Evolutionary conservation across 2,329 filamentous ascomycete species (phyloP).

Genomic region (Penicillium sp.): DNA sequence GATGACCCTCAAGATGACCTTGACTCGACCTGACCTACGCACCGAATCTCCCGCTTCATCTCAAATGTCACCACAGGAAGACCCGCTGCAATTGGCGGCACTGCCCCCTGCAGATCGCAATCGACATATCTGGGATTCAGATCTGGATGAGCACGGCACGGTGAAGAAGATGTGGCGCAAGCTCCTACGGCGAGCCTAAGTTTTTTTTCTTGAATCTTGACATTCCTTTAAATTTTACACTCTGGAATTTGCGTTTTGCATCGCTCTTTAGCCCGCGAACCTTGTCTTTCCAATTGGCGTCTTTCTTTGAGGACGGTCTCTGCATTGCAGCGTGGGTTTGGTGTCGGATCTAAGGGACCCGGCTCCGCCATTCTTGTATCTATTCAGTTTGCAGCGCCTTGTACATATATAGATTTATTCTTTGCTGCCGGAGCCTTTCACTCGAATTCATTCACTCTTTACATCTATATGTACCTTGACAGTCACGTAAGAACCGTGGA

Average conservation of each 20-base stretch:
- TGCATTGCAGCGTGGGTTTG: constrained; percentile 4
- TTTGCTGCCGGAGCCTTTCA: constrained; percentile 1
- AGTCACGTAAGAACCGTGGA: constrained; percentile 6
- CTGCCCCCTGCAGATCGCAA: constrained; percentile 46
- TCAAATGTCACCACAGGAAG: constrained; percentile 57
- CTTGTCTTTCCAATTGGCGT: constrained; percentile 1
- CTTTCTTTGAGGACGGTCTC: background rate
- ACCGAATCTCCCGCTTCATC: constrained; percentile 26
- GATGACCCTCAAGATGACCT: constrained; percentile 94
- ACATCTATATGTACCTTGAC: background rate
- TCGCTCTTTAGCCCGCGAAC: constrained; percentile 6
- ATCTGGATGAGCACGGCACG: constrained; percentile 36
- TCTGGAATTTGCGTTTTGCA: background rate
- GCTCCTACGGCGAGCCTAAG: constrained; percentile 30
- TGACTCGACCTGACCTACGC: constrained; percentile 82
- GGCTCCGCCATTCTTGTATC: constrained; percentile 8
- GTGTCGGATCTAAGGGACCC: background rate
- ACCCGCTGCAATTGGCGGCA: constrained; percentile 54
- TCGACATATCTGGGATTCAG: constrained; percentile 42
- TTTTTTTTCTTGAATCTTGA: background rate
- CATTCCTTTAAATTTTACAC: background rate
- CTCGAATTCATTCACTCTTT: background rate
- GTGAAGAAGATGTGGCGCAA: constrained; percentile 46
- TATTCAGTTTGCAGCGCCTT: constrained; percentile 9
- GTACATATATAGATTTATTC: constrained; percentile 10